Conservation (phyloP, 331 rosid genomes). For the Rosa hybrid region DNA sequence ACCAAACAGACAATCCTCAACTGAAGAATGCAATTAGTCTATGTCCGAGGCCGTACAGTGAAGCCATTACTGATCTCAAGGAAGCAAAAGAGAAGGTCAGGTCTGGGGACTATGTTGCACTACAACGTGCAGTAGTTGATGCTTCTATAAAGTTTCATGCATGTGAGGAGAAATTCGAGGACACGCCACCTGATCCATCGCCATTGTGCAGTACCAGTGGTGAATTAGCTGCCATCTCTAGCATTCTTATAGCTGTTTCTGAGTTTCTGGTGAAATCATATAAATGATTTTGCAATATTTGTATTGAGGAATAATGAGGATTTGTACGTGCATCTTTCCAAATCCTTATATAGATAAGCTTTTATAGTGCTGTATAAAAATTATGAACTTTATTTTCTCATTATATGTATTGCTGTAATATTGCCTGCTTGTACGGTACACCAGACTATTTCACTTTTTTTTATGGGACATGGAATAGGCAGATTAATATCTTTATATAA, state of each 20-base stretch:
- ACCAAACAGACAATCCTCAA: neutral
- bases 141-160: constrained; percentile 17
- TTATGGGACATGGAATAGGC: too few relatives aligned
- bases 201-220: neutral
- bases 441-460: too few relatives aligned
- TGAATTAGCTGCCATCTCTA: constrained; percentile 18
- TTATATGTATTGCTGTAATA: too few relatives aligned
- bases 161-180: constrained; percentile 24
- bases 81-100: neutral
- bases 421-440: too few relatives aligned
- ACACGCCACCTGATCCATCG: constrained; percentile 17
- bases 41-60: constrained; percentile 21
- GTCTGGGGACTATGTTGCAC: constrained; percentile 11
- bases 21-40: constrained; percentile 10
- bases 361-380: too few relatives aligned
- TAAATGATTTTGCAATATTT: neutral
- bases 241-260: constrained; percentile 28
- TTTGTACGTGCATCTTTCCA: too few relatives aligned
- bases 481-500: too few relatives aligned
- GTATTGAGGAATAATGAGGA: neutral
- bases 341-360: too few relatives aligned
- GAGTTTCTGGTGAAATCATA: neutral
- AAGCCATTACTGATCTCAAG: constrained; percentile 18
- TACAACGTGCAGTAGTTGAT: neutral
- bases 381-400: too few relatives aligned